phyloP scores from a whole-genome alignment of 371 early-diverging fungal species.

The Mortierella sp. region DNA sequence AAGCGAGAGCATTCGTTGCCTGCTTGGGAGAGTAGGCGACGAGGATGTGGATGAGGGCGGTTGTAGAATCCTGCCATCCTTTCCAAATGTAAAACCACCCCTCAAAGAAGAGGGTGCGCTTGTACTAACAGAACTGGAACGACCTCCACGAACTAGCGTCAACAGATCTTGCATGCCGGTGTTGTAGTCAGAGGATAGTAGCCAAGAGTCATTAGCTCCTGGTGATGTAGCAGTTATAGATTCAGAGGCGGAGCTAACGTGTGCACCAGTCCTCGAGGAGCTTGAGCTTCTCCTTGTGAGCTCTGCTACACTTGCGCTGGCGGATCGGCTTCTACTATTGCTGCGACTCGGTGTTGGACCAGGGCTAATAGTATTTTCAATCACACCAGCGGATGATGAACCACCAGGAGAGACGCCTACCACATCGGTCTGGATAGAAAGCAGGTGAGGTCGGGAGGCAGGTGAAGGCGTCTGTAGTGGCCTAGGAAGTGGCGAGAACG shows the following conservation, averaged over 20 bases:
- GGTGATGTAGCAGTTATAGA: not conserved
- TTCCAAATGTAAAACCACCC: constrained; percentile 32
- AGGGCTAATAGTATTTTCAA: constrained; percentile 1
- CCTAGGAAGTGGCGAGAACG: constrained; percentile 35
- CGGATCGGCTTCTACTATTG: constrained; percentile 42
- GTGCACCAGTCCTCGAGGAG: constrained; percentile 3
- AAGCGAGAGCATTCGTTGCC: constrained; percentile 23
- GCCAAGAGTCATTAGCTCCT: constrained; percentile 30
- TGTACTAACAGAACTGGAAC: constrained; percentile 51
- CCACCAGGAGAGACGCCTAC: constrained; percentile 13
- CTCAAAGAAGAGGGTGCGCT: constrained; percentile 38
- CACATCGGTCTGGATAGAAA: constrained; percentile 27
- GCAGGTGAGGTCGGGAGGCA: constrained; percentile 21
- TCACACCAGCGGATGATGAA: constrained; percentile 21
- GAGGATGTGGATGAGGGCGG: constrained; percentile 16
- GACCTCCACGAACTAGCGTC: constrained; percentile 53
- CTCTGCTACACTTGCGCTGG: constrained; percentile 45
- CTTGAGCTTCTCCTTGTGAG: constrained; percentile 1
- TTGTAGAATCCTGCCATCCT: constrained; percentile 40
- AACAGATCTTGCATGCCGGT: constrained; percentile 53
- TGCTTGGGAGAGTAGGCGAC: not conserved
- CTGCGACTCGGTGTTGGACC: constrained; percentile 6
- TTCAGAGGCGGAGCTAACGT: constrained; percentile 6
- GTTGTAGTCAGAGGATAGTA: constrained; percentile 54
- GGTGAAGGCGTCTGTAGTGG: constrained; percentile 42